These are phyloP conservation scores for Yarrowia galli DNA, from an alignment of 1,139 yeast genomes.

Conservation along the genomic window DNA sequence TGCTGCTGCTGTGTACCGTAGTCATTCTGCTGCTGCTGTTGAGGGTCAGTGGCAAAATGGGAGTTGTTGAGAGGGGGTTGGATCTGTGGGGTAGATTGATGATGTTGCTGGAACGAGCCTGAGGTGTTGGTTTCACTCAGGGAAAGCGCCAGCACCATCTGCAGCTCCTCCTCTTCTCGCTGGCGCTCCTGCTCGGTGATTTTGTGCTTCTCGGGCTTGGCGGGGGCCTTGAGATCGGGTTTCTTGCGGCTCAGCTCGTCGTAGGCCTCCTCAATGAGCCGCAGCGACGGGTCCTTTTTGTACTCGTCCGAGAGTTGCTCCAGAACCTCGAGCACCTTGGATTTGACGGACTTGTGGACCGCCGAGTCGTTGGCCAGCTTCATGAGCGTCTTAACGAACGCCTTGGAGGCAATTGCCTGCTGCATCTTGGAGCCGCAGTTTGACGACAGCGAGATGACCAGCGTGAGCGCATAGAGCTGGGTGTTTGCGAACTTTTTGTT, in stretches of 20 bases:
- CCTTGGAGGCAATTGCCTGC: conserved; percentile 77
- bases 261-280: conserved; percentile 69
- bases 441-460: conserved; percentile 81
- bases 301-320: conserved; percentile 66
- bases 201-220: conserved; percentile 66
- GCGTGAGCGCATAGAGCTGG: conserved; percentile 72
- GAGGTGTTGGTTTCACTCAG: conserved; percentile 59
- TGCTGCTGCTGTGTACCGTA: not conserved
- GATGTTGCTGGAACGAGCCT: conserved; percentile 32
- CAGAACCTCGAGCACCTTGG: conserved; percentile 69
- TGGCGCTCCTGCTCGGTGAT: conserved; percentile 58
- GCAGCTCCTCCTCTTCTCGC: conserved; percentile 81
- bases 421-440: conserved; percentile 91
- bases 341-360: conserved; percentile 73
- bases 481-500: conserved; percentile 78
- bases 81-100: conserved; percentile 27
- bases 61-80: conserved; percentile 26
- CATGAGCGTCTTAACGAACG: conserved; percentile 66
- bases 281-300: conserved; percentile 74
- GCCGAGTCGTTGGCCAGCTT: conserved; percentile 62
- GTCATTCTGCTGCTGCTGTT: conserved; percentile 41
- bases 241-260: conserved; percentile 47
- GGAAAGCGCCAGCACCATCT: conserved; percentile 78
- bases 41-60: conserved; percentile 39
- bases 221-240: conserved; percentile 56